These are phyloP conservation scores for Crithidia brevicula DNA, from an alignment of 208 protist species.

Conservation along the genomic window DNA sequence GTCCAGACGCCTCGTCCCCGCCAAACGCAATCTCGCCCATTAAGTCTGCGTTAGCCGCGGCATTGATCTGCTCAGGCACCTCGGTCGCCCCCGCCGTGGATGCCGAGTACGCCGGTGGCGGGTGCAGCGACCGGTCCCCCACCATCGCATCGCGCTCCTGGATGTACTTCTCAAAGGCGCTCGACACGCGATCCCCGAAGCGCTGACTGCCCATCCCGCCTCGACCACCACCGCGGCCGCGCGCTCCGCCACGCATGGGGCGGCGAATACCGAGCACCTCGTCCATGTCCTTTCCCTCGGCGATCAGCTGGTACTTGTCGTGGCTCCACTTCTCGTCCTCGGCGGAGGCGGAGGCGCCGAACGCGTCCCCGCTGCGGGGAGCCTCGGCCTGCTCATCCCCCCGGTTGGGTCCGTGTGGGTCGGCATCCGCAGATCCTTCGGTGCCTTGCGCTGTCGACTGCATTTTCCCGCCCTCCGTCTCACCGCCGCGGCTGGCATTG, in stretches of 20 bases:
- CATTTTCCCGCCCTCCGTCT: neutral
- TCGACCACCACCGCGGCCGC: slow-evolving; percentile 39
- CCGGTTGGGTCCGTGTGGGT: neutral
- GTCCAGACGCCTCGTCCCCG: slow-evolving; percentile 17
- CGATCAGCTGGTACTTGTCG: slow-evolving; percentile 73
- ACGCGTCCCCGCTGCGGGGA: neutral
- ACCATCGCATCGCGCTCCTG: slow-evolving; percentile 38
- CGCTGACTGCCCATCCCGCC: slow-evolving; percentile 27
- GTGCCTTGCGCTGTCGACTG: neutral
- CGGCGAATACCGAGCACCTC: slow-evolving; percentile 50
- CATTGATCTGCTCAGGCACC: neutral
- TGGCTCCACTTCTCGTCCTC: slow-evolving; percentile 63
- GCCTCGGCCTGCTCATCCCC: neutral
- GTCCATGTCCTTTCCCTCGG: slow-evolving; percentile 59
- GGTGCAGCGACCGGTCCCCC: slow-evolving; percentile 4
- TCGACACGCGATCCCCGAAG: slow-evolving; percentile 43
- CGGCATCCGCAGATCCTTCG: neutral
- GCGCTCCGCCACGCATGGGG: slow-evolving; percentile 29
- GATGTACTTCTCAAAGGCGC: slow-evolving; percentile 62
- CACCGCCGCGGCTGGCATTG: slow-evolving; percentile 4
- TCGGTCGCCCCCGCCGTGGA: slow-evolving; percentile 1
- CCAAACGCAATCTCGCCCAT: slow-evolving; percentile 36
- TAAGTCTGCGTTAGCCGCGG: neutral
- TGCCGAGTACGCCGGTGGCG: neutral
- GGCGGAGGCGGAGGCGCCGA: slow-evolving; percentile 2